These are phyloP conservation scores for Penicillium sp. DNA, from an alignment of 2,329 filamentous ascomycete genomes.

Conservation along the genomic window DNA sequence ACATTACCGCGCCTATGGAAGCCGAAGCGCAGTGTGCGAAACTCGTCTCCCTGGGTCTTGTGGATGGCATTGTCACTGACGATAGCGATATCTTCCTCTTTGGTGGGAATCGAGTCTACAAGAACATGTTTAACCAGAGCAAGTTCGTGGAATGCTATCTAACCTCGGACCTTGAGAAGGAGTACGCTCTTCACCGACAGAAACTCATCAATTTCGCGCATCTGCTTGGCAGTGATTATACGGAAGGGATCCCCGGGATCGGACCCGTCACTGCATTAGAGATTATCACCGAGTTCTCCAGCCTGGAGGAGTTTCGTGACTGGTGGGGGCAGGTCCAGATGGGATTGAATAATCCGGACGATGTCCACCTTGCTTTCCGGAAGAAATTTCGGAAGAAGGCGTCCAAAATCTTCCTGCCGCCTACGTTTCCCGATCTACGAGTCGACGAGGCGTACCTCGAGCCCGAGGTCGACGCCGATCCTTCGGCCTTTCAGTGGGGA, in stretches of 20 bases:
- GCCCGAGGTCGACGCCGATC: conserved; percentile 80
- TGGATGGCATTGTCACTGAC: conserved; percentile 97
- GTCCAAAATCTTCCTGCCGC: conserved; percentile 83
- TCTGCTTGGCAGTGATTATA: conserved; percentile 91
- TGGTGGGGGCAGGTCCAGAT: conserved; percentile 86
- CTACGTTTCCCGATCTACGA: conserved; percentile 74
- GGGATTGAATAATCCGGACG: conserved; percentile 62
- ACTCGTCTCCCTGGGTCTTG: conserved; percentile 80
- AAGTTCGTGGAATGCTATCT: conserved; percentile 98
- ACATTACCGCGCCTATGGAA: conserved; percentile 98
- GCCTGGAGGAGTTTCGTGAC: conserved; percentile 73
- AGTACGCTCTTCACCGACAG: conserved; percentile 82
- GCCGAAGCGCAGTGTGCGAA: conserved; percentile 97
- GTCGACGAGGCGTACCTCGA: conserved; percentile 83
- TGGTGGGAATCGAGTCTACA: conserved; percentile 94
- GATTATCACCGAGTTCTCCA: conserved; percentile 85
- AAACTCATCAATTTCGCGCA: conserved; percentile 90
- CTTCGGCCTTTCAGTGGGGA: conserved; percentile 89
- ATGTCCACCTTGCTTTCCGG: conserved; percentile 68
- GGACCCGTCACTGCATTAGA: conserved; percentile 94
- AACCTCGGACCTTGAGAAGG: conserved; percentile 78
- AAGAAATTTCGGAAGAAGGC: conserved; percentile 85
- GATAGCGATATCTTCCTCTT: conserved; percentile 97
- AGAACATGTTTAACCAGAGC: conserved; percentile 99
- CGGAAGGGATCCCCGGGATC: conserved; percentile 85